Base-by-base conservation (phyloP, 2,329 filamentous ascomycete species). In the Aspergillus glaucus region DNA sequence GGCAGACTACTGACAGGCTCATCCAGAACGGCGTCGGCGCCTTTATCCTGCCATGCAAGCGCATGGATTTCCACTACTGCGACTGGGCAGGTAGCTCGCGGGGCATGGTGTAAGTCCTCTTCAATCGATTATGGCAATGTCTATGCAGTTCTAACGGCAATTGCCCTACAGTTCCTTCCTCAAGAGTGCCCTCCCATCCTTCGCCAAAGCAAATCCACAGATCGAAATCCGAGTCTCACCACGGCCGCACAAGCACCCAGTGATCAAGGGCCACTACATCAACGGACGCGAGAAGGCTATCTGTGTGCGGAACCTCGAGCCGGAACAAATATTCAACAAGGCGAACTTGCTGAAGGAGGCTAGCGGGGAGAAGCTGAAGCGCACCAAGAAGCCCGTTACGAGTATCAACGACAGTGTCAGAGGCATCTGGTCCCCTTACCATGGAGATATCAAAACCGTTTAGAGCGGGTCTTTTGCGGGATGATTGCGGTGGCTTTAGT, bases 11-110 rank as follows among this genome's bases (percentile, higher is more conserved):
- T 57, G 36, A 54, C 43, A 19, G 6, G 1, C 8, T 43, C 17
- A 17, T 48, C 5, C 62, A 97, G 91, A 97, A 98, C 76, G 93
- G 93, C 79, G 79, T 97, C 59, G 92, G 92, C 63, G 88, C 91
- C 68, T 97, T 97, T 77, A 88, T 98, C 72, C 82, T 96, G 50
- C 92, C 95, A 77, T 98, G 93, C 83, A 95, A 89, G 78, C 87
- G 86, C 66, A 78, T 98, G 69, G 88, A 95, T 70, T 88, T 98
- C 66, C 88, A 95, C 75, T 98, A 95, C 77, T 97, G 93, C 77
- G 90, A 97, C 79, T 91, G 87, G 82, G 88, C 87, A 50, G 93
- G 91, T 55, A 95, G 88, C 70, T 97, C 92, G 34, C 83, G 77
- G 64, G 93, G 93, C 66, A 96, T 97, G 90, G 93, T 95, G 88